Percentiles rank a stretch among this genome's conserved stretches.
These are phyloP conservation scores for Allantophomopsis cytisporea DNA, from an alignment of 2,329 filamentous ascomycete genomes.

Conservation along the genomic window DNA sequence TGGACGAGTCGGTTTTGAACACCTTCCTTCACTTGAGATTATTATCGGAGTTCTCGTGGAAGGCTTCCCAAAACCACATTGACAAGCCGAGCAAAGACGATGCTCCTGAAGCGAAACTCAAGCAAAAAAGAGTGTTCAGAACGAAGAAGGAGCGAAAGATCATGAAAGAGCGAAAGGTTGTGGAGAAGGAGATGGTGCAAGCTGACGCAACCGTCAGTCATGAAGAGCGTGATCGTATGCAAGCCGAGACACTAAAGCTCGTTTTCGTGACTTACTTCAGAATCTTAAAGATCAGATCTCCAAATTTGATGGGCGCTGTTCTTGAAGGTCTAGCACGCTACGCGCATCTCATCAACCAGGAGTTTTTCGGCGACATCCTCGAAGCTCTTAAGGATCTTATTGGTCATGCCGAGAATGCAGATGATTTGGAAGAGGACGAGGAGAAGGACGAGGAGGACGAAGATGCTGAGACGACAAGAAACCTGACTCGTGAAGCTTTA, in stretches of 20 bases:
- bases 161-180: conserved; percentile 69
- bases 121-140: conserved; percentile 70
- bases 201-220: conserved; percentile 85
- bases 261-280: conserved; percentile 95
- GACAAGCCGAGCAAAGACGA: conserved; percentile 38
- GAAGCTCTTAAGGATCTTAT: conserved; percentile 93
- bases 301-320: conserved; percentile 89
- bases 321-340: conserved; percentile 90
- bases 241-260: conserved; percentile 88
- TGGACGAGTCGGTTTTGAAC: conserved; percentile 79
- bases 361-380: conserved; percentile 94
- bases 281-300: conserved; percentile 70
- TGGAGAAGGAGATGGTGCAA: conserved; percentile 87
- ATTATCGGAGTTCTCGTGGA: conserved; percentile 75
- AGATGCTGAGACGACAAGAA: conserved; percentile 39
- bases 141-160: conserved; percentile 81
- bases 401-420: conserved; percentile 51
- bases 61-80: conserved; percentile 65
- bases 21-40: conserved; percentile 83
- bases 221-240: conserved; percentile 86
- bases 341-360: conserved; percentile 93
- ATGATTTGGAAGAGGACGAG: conserved; percentile 25
- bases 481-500: conserved; percentile 73
- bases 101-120: conserved; percentile 35
- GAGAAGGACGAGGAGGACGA: conserved; percentile 33